These are phyloP conservation scores for Trypanosoma lewisi DNA, from an alignment of 208 protist genomes.

Conservation along the genomic window DNA sequence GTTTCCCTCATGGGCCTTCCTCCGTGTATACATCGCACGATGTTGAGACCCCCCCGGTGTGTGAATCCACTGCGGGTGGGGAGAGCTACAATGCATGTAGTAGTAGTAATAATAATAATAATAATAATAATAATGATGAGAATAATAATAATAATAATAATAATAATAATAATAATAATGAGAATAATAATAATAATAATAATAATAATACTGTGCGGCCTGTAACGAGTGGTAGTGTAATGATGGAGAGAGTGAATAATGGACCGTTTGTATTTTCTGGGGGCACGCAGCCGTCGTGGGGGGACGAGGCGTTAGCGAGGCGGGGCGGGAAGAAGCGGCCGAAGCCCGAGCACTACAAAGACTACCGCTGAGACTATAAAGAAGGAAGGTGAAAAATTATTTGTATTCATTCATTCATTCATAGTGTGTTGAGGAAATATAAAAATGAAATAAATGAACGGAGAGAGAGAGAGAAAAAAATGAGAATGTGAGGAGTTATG, in stretches of 20 bases:
- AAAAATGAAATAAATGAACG: too few relatives aligned
- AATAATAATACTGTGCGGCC: neutral
- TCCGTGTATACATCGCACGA: too few relatives aligned
- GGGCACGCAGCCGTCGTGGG: too few relatives aligned
- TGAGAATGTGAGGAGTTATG: too few relatives aligned
- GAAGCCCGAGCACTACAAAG: constrained; percentile 68
- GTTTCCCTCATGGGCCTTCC: neutral
- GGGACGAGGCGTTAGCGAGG: neutral
- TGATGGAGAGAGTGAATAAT: neutral
- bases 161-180: neutral
- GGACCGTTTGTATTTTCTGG: too few relatives aligned
- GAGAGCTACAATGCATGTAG: constrained; percentile 5
- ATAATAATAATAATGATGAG: constrained; percentile 24
- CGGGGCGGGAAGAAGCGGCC: constrained; percentile 44
- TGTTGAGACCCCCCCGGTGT: too few relatives aligned
- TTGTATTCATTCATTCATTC: constrained; percentile 1
- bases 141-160: constrained; percentile 20
- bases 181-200: neutral
- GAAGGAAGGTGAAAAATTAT: neutral
- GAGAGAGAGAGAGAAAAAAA: too few relatives aligned
- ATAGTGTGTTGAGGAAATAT: too few relatives aligned
- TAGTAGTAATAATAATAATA: constrained; percentile 22
- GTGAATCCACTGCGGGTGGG: too few relatives aligned
- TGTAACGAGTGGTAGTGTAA: neutral
- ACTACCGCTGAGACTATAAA: constrained; percentile 31